Evolutionary conservation across 257 asterid species (phyloP).

Genomic region (Coffea eugenioides): DNA sequence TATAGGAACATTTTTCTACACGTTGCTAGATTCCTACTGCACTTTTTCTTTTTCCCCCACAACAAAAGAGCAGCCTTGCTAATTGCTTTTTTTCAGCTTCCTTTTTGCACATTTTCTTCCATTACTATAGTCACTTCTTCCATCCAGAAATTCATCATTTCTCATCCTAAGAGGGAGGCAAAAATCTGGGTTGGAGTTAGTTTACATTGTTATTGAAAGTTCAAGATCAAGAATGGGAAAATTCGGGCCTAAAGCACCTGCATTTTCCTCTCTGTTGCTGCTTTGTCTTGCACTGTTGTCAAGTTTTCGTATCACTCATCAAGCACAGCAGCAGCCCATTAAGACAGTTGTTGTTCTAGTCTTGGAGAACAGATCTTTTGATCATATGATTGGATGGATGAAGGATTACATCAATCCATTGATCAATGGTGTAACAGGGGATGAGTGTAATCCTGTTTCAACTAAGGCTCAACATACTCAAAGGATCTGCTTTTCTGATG

Average conservation of each 20-base stretch:
- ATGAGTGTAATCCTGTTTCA: conserved; percentile 59
- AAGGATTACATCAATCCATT: conserved; percentile 58
- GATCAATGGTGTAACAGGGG: conserved; percentile 71
- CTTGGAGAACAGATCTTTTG: conserved; percentile 77
- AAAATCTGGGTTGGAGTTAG: background rate
- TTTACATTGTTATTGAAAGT: background rate
- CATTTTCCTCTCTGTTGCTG: conserved; percentile 21
- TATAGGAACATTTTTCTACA: background rate
- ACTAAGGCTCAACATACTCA: conserved; percentile 18
- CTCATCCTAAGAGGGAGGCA: background rate
- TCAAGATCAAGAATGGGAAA: conserved; percentile 20
- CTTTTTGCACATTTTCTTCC: background rate
- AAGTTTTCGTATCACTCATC: conserved; percentile 24
- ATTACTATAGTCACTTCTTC: background rate
- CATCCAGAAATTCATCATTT: background rate
- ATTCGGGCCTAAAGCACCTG: conserved; percentile 12
- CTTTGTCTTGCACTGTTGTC: conserved; percentile 32
- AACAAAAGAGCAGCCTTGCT: background rate
- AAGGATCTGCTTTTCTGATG: conserved; percentile 57
- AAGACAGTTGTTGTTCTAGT: conserved; percentile 69
- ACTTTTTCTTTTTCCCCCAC: background rate
- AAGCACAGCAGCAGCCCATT: conserved; percentile 52
- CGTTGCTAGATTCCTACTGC: no score
- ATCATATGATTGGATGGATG: conserved; percentile 91
- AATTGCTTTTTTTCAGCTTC: background rate